These are phyloP conservation scores for Scheffersomyces spartinae DNA, from an alignment of 805 yeast species.

Conservation along the genomic window DNA sequence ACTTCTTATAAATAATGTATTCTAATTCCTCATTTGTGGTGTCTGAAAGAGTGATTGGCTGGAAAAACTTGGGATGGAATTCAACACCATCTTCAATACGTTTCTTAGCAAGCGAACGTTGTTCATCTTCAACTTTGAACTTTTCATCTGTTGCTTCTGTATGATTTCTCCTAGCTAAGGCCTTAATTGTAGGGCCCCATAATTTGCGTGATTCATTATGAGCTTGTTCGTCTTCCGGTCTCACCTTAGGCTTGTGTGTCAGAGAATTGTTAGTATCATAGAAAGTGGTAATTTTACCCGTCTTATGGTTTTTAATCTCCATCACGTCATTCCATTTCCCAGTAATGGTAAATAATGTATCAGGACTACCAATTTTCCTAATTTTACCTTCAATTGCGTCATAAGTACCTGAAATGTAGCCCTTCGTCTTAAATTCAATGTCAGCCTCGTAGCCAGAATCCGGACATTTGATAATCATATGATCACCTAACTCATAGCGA, in stretches of 20 bases:
- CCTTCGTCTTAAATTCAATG: slow-evolving; percentile 91
- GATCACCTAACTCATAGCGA: slow-evolving; percentile 88
- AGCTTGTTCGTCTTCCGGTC: slow-evolving; percentile 73
- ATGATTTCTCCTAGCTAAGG: slow-evolving; percentile 73
- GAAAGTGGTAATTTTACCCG: slow-evolving; percentile 32
- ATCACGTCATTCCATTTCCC: slow-evolving; percentile 94
- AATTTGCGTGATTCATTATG: slow-evolving; percentile 68
- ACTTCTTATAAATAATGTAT: slow-evolving; percentile 46
- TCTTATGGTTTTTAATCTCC: slow-evolving; percentile 45
- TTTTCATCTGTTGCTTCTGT: slow-evolving; percentile 80
- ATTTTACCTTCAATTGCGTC: slow-evolving; percentile 77
- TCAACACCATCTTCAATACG: slow-evolving; percentile 70
- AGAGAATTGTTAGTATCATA: slow-evolving; percentile 38
- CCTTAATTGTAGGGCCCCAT: slow-evolving; percentile 77
- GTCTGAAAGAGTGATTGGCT: slow-evolving; percentile 26
- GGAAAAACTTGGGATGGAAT: slow-evolving; percentile 72
- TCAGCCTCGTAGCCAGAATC: slow-evolving; percentile 52
- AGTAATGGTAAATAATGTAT: slow-evolving; percentile 49
- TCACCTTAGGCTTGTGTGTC: slow-evolving; percentile 54
- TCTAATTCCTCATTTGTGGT: slow-evolving; percentile 39
- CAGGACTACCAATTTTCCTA: slow-evolving; percentile 37
- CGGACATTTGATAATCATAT: slow-evolving; percentile 62
- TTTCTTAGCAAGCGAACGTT: slow-evolving; percentile 61
- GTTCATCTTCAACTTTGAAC: slow-evolving; percentile 76
- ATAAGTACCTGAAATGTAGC: slow-evolving; percentile 85